Evolutionary conservation across 139 green algal genomes (phyloP).

Genomic region (Nannochloris sp.): DNA sequence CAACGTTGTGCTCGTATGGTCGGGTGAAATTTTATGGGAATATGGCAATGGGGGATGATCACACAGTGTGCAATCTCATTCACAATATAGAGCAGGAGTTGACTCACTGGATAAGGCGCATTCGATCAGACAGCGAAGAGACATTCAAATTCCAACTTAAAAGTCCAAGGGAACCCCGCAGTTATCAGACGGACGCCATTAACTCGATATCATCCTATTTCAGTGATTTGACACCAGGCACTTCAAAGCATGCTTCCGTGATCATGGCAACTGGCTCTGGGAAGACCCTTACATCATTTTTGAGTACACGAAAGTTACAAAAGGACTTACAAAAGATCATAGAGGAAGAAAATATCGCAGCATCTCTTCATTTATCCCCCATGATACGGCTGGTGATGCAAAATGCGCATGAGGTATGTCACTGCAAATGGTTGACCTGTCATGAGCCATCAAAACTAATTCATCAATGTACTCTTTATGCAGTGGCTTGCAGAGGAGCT

Average conservation of each 20-base stretch:
- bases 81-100: not conserved
- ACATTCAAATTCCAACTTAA: not conserved
- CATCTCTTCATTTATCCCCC: slow-evolving; percentile 4
- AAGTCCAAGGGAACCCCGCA: not conserved
- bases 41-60: not conserved
- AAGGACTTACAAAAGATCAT: not conserved
- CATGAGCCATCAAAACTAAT: not conserved
- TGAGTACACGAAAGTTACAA: not conserved
- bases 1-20: not conserved
- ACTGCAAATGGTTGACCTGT: not conserved
- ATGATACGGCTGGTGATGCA: slow-evolving; percentile 5
- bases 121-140: not conserved
- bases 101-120: not conserved
- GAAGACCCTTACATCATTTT: not conserved
- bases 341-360: not conserved
- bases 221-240: not conserved
- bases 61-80: not conserved
- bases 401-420: slow-evolving; percentile 1
- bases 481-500: slow-evolving; percentile 6
- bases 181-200: not conserved
- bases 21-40: not conserved
- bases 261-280: slow-evolving; percentile 3
- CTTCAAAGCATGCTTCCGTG: not conserved
- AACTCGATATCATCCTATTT: not conserved
- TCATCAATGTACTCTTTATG: not conserved